These are phyloP conservation scores for Microcos paniculata DNA, from an alignment of 345 rosid species.

Conservation along the genomic window DNA sequence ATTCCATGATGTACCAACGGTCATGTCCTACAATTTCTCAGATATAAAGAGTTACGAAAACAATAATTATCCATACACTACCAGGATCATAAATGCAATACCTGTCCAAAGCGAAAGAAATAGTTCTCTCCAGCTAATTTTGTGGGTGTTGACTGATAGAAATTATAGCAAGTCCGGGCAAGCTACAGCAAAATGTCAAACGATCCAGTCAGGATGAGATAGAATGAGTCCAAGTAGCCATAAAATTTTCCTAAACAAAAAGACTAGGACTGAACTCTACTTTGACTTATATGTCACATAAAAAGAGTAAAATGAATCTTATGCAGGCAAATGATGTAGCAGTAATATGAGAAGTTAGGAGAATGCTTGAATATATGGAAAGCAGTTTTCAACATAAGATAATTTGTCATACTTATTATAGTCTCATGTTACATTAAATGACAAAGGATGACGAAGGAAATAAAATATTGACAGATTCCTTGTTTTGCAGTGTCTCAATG, in stretches of 20 bases:
- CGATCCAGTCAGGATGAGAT: conserved; percentile 1
- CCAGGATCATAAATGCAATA: conserved; percentile 15
- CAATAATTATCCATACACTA: background rate
- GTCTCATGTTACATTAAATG: background rate
- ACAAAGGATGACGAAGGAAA: background rate
- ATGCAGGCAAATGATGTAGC: background rate
- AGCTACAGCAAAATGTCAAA: conserved; percentile 49
- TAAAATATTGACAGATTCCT: background rate
- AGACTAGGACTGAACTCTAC: background rate
- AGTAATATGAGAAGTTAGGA: background rate
- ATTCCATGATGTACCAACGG: conserved; percentile 93
- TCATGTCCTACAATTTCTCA: conserved; percentile 71
- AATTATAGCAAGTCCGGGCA: conserved; percentile 98
- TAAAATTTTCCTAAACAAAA: background rate
- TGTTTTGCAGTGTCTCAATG: background rate
- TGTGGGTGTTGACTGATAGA: conserved; percentile 88
- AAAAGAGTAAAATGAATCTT: background rate
- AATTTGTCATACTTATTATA: background rate
- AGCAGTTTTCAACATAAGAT: background rate
- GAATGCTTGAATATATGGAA: background rate
- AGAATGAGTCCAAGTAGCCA: background rate
- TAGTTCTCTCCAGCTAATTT: conserved; percentile 97
- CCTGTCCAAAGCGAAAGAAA: conserved; percentile 76
- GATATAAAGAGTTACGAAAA: conserved; percentile 3
- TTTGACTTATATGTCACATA: background rate